Evolutionary conservation across 1,284 basidiomycete genomes (phyloP).

Genomic region (Apiotrichum sp.): DNA sequence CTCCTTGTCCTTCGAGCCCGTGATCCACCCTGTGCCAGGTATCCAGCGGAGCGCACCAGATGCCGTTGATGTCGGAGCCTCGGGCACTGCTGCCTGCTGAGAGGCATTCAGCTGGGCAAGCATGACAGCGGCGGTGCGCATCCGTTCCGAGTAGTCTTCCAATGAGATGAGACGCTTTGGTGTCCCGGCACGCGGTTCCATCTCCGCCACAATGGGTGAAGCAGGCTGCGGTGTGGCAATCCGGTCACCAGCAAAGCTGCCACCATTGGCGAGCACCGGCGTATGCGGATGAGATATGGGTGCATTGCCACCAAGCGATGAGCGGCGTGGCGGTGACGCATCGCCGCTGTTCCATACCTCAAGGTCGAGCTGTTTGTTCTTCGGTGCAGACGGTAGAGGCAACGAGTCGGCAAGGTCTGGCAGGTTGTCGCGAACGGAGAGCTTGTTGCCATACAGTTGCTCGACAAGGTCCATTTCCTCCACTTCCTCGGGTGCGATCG

Average conservation of each 20-base stretch:
- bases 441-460: constrained; percentile 75
- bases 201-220: constrained; percentile 1
- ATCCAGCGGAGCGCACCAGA: constrained; percentile 55
- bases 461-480: constrained; percentile 93
- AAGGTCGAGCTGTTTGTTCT: constrained; percentile 81
- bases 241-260: background rate
- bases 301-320: constrained; percentile 13
- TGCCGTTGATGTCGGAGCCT: constrained; percentile 22
- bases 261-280: constrained; percentile 4
- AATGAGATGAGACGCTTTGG: constrained; percentile 51
- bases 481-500: constrained; percentile 50
- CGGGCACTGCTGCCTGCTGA: constrained; percentile 51
- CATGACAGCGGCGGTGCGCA: constrained; percentile 98
- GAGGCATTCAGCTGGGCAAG: constrained; percentile 91
- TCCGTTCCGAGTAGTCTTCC: constrained; percentile 95
- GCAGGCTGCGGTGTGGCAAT: background rate
- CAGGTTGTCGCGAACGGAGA: constrained; percentile 61
- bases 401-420: constrained; percentile 74
- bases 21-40: constrained; percentile 60
- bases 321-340: constrained; percentile 18
- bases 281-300: background rate
- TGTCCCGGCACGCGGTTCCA: background rate
- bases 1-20: constrained; percentile 28
- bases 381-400: constrained; percentile 69
- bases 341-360: constrained; percentile 58